Base-by-base conservation (phyloP, 2,329 filamentous ascomycete species). In the Xylaria sp. region DNA sequence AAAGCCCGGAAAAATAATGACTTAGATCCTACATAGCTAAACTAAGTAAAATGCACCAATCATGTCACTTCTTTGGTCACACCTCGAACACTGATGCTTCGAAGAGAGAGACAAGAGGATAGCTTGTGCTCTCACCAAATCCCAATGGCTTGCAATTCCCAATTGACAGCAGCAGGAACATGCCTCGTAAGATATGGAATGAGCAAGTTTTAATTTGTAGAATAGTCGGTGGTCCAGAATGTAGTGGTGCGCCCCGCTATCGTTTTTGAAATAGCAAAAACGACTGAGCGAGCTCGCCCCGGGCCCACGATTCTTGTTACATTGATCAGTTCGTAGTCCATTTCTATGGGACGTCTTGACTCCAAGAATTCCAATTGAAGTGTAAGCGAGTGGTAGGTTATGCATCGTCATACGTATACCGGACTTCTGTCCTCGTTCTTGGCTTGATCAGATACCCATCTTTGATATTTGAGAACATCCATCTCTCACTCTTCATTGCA, bases 171-270 rank as follows among this genome's bases (percentile, higher is more conserved):
- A 61, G 41, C 34, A 43, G 60, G 20, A 36, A 48, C 4, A 39
- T 56, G 18, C 50, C 15, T 62, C 52, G 52, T 52, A 61, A 48
- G 56, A 64, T 25, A 41, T 9, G 7, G 32, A 34, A 39, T 53
- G 66, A 68, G 66, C 62, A 65, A 61, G 45, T 61, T 65, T 65
- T 58, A 39, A 68, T 68, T 65, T 58, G 66, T 28, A 65, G 50
- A 18, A 48, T 56, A 64, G 46, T 58, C 48, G 39, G 41, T 18
- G 36, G 41, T 39, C 62, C 43, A 65, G 52, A 65, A 39, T 68
- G n/a, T 52, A 46, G 63, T 65, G 50, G 43, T 58, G 45, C 15
- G 52, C 62, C 65, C 66, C 62, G 66, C 66, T 61, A 65, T 65
- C 50, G 57, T 50, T 65, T 61, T 57, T 61, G 56, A 41, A 34